A percentile compares a stretch with the other conserved stretches of the same genome.
phyloP scores from a whole-genome alignment of 2,329 filamentous ascomycete genomes.

The Clathrospora elynae region DNA sequence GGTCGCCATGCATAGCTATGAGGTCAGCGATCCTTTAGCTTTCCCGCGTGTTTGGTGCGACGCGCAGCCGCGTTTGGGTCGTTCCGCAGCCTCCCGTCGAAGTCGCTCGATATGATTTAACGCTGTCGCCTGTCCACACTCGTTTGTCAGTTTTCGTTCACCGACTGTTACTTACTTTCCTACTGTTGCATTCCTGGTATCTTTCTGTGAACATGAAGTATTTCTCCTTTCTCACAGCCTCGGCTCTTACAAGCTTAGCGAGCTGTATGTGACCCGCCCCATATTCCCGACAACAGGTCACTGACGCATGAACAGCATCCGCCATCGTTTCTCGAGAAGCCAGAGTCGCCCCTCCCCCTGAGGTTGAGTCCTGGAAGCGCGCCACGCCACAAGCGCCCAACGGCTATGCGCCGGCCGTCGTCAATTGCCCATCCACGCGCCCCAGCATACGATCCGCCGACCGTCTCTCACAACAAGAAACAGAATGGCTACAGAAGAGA shows the following conservation, averaged over 20 bases:
- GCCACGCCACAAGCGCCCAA: slow-evolving; percentile 63
- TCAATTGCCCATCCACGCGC: slow-evolving; percentile 70
- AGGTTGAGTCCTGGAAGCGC: slow-evolving; percentile 41
- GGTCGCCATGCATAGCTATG: slow-evolving; percentile 12
- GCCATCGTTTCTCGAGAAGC: slow-evolving; percentile 30
- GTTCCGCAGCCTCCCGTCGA: slow-evolving; percentile 18
- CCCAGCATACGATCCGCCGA: slow-evolving; percentile 71
- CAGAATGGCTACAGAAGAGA: slow-evolving; percentile 72
- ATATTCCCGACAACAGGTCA: slow-evolving; percentile 2
- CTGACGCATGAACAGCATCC: slow-evolving; percentile 37
- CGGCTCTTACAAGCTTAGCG: slow-evolving; percentile 36
- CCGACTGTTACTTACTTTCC: neutral
- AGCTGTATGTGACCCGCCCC: slow-evolving; percentile 31
- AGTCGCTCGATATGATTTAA: slow-evolving; percentile 19
- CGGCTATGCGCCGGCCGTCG: slow-evolving; percentile 71
- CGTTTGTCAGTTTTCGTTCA: slow-evolving; percentile 6
- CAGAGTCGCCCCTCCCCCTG: slow-evolving; percentile 24
- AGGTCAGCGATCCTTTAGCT: slow-evolving; percentile 23
- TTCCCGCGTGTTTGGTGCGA: slow-evolving; percentile 12
- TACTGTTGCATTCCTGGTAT: slow-evolving; percentile 1
- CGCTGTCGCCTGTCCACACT: slow-evolving; percentile 12
- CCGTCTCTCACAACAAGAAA: slow-evolving; percentile 70
- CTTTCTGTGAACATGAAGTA: slow-evolving; percentile 34
- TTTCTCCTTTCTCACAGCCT: slow-evolving; percentile 32
- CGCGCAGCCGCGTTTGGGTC: slow-evolving; percentile 18